Percentiles rank a stretch among this genome's conserved stretches.
These are phyloP conservation scores for Aaosphaeria arxii DNA, from an alignment of 2,329 filamentous ascomycete genomes.

Conservation along the genomic window DNA sequence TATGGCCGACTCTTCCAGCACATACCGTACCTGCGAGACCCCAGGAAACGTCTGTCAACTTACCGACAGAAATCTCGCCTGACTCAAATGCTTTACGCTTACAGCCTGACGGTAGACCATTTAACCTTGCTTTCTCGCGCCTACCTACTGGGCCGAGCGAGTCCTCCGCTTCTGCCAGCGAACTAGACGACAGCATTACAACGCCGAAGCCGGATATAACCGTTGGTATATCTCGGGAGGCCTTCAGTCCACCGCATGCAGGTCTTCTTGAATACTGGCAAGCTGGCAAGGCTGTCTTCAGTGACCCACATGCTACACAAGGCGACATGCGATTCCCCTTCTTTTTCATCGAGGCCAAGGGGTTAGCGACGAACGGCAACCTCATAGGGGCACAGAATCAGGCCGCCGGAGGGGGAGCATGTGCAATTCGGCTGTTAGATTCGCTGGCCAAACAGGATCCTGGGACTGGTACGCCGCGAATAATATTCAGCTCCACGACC, in stretches of 20 bases:
- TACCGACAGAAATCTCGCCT: neutral
- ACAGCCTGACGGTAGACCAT: neutral
- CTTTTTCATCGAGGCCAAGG: constrained; percentile 6
- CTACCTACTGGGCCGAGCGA: constrained; percentile 2
- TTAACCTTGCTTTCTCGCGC: constrained; percentile 1
- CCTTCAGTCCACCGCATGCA: neutral
- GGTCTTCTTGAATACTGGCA: constrained; percentile 3
- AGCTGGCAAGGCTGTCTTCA: neutral
- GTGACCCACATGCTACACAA: constrained; percentile 3
- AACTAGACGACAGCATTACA: constrained; percentile 1
- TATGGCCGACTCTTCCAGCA: neutral
- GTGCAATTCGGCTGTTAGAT: constrained; percentile 1
- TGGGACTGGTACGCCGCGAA: too few species aligned
- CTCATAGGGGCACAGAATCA: constrained; percentile 7
- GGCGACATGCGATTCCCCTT: constrained; percentile 7
- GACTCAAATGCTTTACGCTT: neutral
- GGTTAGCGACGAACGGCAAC: constrained; percentile 1
- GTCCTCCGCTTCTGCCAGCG: constrained; percentile 1
- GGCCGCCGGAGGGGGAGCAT: constrained; percentile 5
- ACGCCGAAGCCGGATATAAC: constrained; percentile 8
- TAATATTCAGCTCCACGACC: constrained; percentile 1
- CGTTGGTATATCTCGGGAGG: constrained; percentile 4
- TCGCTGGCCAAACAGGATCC: too few species aligned
- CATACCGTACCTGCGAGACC: neutral
- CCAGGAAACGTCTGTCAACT: neutral